Conservation (phyloP, 148 eudicot species). For the Rhododendron ferrugineum region DNA sequence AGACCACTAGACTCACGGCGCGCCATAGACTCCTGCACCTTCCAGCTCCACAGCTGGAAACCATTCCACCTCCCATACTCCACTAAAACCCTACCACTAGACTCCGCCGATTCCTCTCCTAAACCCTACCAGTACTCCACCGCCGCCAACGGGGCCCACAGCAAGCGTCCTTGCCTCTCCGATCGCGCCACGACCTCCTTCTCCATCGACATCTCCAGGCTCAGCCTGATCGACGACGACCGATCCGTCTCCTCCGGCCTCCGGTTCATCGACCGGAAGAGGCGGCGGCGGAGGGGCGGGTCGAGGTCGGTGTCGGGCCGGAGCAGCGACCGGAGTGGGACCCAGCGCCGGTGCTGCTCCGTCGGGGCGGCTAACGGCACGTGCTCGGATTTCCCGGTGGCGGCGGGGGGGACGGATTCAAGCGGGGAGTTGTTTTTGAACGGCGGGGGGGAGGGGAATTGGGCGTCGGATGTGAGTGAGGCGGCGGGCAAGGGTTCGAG, state of each 20-base stretch:
- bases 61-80: conserved; percentile 40
- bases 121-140: conserved; percentile 21
- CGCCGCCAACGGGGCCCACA: conserved; percentile 10
- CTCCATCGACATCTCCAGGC: not conserved
- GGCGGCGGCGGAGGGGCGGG: conserved; percentile 53
- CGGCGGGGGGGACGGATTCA: conserved; percentile 76
- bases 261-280: conserved; percentile 8
- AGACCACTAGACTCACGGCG: conserved; percentile 39
- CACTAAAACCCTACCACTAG: conserved; percentile 20
- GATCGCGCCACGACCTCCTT: not conserved
- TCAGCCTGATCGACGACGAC: not conserved
- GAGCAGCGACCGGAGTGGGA: conserved; percentile 69
- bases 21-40: conserved; percentile 60
- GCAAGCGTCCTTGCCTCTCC: conserved; percentile 69
- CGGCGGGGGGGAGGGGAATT: conserved; percentile 41
- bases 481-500: conserved; percentile 31
- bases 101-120: conserved; percentile 17
- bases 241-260: not conserved
- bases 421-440: conserved; percentile 77
- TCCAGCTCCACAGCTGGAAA: conserved; percentile 58
- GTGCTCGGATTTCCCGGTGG: conserved; percentile 77
- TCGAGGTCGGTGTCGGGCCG: conserved; percentile 68
- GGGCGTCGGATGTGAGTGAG: conserved; percentile 77
- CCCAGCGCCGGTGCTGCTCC: conserved; percentile 56
- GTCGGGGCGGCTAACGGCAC: conserved; percentile 59